Evolutionary conservation across 2,329 filamentous ascomycete genomes (phyloP).

Genomic region (Aspergillus ibericus): DNA sequence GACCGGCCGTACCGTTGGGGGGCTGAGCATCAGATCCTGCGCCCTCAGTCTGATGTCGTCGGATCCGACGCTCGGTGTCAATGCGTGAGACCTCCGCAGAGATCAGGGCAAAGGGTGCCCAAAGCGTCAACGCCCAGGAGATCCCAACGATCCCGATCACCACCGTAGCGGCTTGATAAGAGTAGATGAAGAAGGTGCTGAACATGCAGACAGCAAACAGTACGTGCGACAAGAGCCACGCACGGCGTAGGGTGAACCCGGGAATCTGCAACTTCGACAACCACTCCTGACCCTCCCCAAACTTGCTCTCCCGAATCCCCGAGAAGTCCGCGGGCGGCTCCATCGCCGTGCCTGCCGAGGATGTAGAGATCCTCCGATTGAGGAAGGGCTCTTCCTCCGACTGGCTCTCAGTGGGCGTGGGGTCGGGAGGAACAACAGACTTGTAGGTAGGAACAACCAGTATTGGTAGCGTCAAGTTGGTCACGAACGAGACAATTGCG

Average conservation of each 20-base stretch:
- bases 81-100: slow-evolving; percentile 85
- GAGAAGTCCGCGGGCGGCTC: slow-evolving; percentile 31
- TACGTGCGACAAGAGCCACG: slow-evolving; percentile 84
- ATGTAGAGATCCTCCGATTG: slow-evolving; percentile 27
- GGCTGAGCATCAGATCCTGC: slow-evolving; percentile 21
- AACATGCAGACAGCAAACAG: slow-evolving; percentile 81
- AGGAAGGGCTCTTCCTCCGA: slow-evolving; percentile 22
- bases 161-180: slow-evolving; percentile 69
- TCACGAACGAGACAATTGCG: slow-evolving; percentile 76
- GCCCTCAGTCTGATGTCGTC: slow-evolving; percentile 39
- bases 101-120: slow-evolving; percentile 95
- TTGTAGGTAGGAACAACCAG: slow-evolving; percentile 78
- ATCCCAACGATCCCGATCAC: slow-evolving; percentile 82
- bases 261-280: slow-evolving; percentile 71
- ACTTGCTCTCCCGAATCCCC: slow-evolving; percentile 8
- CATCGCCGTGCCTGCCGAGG: slow-evolving; percentile 34
- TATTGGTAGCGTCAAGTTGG: slow-evolving; percentile 81
- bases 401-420: slow-evolving; percentile 7
- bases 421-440: slow-evolving; percentile 12
- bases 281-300: slow-evolving; percentile 31
- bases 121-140: slow-evolving; percentile 88
- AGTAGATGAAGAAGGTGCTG: slow-evolving; percentile 74
- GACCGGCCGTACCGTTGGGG: slow-evolving; percentile 1
- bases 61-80: slow-evolving; percentile 64
- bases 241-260: slow-evolving; percentile 79